Evolutionary conservation across 257 asterid species (phyloP).

Genomic region (Lycium barbarum): DNA sequence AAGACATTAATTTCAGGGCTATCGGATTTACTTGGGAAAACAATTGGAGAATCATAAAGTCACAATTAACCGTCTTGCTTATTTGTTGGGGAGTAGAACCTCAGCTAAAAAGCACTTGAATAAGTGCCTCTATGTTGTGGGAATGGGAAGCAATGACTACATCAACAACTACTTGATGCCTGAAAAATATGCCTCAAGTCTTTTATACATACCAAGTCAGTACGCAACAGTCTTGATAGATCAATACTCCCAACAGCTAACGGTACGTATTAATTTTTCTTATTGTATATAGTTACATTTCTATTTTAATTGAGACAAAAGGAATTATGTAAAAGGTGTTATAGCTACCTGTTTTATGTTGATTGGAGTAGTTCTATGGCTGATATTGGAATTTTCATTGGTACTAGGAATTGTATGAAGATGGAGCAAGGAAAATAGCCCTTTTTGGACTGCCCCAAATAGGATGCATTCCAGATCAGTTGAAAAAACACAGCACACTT

Average conservation of each 20-base stretch:
- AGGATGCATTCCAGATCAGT: constrained; percentile 54
- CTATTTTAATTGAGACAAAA: too few relatives aligned
- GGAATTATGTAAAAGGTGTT: too few relatives aligned
- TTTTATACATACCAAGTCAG: constrained; percentile 36
- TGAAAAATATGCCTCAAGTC: constrained; percentile 30
- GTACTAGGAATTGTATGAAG: constrained; percentile 44
- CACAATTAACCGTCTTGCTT: constrained; percentile 27
- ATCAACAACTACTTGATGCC: constrained; percentile 53
- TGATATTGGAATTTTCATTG: not conserved
- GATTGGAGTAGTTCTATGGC: not conserved
- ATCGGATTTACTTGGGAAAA: not conserved
- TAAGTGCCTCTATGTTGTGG: constrained; percentile 55
- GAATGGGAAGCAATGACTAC: constrained; percentile 70
- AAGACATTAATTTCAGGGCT: constrained; percentile 40
- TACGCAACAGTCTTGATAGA: constrained; percentile 47
- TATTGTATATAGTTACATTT: too few relatives aligned
- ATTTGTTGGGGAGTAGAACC: constrained; percentile 12
- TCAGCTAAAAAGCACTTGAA: constrained; percentile 32
- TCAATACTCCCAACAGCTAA: constrained; percentile 29
- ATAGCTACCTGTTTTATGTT: too few relatives aligned
- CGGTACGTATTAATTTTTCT: too few relatives aligned
- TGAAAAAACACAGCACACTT: constrained; percentile 33
- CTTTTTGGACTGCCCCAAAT: constrained; percentile 50
- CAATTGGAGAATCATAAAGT: constrained; percentile 38
- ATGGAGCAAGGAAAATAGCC: constrained; percentile 63